Evolutionary conservation across 148 eudicot genomes (phyloP).

Genomic region (Dysphania ambrosioides): DNA sequence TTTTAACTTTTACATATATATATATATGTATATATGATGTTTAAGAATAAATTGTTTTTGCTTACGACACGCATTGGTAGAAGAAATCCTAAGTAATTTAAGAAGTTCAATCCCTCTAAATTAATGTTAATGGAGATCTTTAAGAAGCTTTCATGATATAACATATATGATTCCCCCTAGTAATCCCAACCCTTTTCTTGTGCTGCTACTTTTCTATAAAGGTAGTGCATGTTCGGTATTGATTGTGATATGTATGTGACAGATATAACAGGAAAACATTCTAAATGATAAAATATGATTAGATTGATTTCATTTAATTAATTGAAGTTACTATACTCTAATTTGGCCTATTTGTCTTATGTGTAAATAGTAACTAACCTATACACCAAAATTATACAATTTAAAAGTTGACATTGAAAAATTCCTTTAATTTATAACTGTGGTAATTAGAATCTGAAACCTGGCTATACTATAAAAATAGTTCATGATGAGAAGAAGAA

Average conservation of each 20-base stretch:
- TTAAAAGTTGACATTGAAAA: neutral
- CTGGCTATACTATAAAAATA: neutral
- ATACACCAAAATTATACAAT: neutral
- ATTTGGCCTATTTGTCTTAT: too few relatives aligned
- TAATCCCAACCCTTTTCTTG: neutral
- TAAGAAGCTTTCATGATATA: slow-evolving; percentile 8
- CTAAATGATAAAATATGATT: neutral
- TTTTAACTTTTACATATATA: too few relatives aligned
- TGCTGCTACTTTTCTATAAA: slow-evolving; percentile 3
- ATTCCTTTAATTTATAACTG: neutral
- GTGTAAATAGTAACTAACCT: too few relatives aligned
- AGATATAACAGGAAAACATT: slow-evolving; percentile 6
- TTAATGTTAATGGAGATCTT: neutral
- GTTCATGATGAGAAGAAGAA: neutral
- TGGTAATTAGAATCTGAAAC: neutral
- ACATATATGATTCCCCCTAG: slow-evolving; percentile 17
- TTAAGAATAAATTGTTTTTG: slow-evolving; percentile 17
- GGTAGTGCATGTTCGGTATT: slow-evolving; percentile 11
- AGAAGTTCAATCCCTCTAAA: neutral
- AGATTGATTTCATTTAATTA: neutral
- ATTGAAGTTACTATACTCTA: neutral
- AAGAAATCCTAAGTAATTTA: neutral
- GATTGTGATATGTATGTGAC: slow-evolving; percentile 20
- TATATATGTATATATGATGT: too few relatives aligned
- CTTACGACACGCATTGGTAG: neutral